Evolutionary conservation across 441 rosid genomes (phyloP).

Genomic region (Syzygium malaccense): DNA sequence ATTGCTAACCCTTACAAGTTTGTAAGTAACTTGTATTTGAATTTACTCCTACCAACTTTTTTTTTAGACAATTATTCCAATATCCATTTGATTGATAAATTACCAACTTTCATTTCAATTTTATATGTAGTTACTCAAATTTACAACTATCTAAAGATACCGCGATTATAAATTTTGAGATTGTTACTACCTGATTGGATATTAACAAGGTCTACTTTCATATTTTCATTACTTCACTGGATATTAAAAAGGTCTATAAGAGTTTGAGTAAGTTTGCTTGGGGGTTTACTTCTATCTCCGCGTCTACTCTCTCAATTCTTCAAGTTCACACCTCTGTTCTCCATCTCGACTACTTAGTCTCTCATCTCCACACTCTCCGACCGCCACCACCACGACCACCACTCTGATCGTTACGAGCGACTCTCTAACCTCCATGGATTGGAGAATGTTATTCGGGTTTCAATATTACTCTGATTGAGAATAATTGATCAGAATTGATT

Average conservation of each 20-base stretch:
- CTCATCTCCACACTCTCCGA: neutral
- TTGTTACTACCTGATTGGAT: neutral
- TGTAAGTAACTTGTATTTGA: too few relatives aligned
- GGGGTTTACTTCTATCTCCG: neutral
- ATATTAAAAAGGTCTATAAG: too few relatives aligned
- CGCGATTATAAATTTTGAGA: neutral
- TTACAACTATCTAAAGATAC: neutral
- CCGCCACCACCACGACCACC: neutral
- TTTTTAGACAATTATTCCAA: neutral
- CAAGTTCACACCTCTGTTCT: neutral
- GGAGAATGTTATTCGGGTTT: neutral
- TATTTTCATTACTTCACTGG: accelerated
- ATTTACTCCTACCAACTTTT: neutral
- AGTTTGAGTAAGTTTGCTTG: too few relatives aligned
- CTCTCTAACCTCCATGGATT: neutral
- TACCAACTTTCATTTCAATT: neutral
- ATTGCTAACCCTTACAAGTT: neutral
- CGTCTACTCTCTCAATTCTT: neutral
- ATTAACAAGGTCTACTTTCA: neutral
- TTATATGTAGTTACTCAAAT: neutral
- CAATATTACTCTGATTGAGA: neutral
- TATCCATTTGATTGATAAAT: neutral
- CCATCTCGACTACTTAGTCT: neutral
- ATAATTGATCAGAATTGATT: neutral
- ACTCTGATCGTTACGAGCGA: neutral